These are phyloP conservation scores for Tricholoma furcatifolium DNA, from an alignment of 768 basidiomycete genomes.

Conservation along the genomic window DNA sequence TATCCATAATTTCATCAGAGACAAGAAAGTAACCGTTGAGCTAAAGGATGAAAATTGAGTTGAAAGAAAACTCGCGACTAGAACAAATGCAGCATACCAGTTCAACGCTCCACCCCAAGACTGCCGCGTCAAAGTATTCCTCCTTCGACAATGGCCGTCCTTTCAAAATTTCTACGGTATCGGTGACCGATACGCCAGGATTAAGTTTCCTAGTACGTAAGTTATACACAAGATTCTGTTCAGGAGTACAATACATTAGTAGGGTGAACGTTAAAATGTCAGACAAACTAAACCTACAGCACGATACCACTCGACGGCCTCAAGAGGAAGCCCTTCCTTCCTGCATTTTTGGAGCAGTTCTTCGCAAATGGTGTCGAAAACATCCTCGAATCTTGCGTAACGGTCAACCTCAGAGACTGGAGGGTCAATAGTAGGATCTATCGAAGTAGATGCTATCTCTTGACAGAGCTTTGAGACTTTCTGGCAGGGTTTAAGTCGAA, in stretches of 20 bases:
- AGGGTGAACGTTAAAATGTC: not conserved
- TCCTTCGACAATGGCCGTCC: conserved; percentile 68
- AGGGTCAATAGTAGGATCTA: not conserved
- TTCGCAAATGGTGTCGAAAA: conserved; percentile 69
- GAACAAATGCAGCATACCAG: conserved; percentile 54
- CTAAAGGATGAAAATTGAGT: conserved; percentile 36
- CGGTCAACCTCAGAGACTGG: conserved; percentile 27
- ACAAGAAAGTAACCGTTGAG: conserved; percentile 98
- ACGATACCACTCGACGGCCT: conserved; percentile 84
- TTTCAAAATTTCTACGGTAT: conserved; percentile 86
- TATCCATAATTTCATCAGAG: conserved; percentile 97
- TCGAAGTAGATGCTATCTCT: too few species aligned
- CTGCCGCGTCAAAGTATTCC: conserved; percentile 85
- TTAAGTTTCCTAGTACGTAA: conserved; percentile 97
- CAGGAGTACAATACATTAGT: not conserved
- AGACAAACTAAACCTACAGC: conserved; percentile 48
- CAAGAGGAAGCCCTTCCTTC: conserved; percentile 74
- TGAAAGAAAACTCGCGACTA: not conserved
- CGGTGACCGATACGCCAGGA: conserved; percentile 93
- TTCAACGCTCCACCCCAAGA: conserved; percentile 96
- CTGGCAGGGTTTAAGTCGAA: too few species aligned
- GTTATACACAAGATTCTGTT: conserved; percentile 86
- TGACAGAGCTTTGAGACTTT: too few species aligned
- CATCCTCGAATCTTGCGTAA: conserved; percentile 66
- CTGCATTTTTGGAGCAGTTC: conserved; percentile 74